Base-by-base conservation (phyloP, 2,329 filamentous ascomycete genomes). In the Dothistroma pini region DNA sequence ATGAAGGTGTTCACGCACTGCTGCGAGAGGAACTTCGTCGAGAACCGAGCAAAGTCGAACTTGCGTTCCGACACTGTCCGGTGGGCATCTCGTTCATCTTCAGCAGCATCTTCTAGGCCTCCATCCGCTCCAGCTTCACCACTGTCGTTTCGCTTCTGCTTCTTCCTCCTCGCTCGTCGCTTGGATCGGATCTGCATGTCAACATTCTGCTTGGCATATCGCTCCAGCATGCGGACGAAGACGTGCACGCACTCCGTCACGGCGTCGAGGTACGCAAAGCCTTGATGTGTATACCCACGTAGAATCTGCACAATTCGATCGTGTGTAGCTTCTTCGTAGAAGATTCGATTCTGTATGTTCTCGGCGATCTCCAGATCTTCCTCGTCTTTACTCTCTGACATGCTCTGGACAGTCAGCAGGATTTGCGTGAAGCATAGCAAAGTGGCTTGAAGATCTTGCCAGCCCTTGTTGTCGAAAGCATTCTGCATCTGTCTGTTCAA, bases 301-400 rank as follows among this genome's bases (percentile, higher is more conserved):
- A 93, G 82, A 57, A 97, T 89, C 61, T 87, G 85, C 32, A 93
- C 84, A 56, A 99, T 85, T 25, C 90, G 84, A 63, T 99, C 93
- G 71, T 99, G 93, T 0, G 93, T 97, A 0, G 90, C 86, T 72
- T 97, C 92, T 75, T 99, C 95, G 77, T 99, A 99, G 75, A 99
- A 99, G n/a, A 99, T 91, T 63, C 93, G 90, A 70, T 89, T 96
- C 56, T 96, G 86, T 12, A 96, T 97, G 69, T 99, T 99, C 73
- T 99, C 93, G 0, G 95, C 93, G 73, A 99, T 97, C 69, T 97
- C 95, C 72, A 96, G 89, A 67, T 99, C 91, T n/a, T 97, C 93
- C 64, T 97, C 93, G 32, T 90, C 84, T 0, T 85, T 83, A 0
- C 91, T 95, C 52, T 89, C 86, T 1, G 87, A 82, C 93, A 99